Evolutionary conservation across 805 yeast genomes (phyloP).

Genomic region (Naumovozyma dairenensis): DNA sequence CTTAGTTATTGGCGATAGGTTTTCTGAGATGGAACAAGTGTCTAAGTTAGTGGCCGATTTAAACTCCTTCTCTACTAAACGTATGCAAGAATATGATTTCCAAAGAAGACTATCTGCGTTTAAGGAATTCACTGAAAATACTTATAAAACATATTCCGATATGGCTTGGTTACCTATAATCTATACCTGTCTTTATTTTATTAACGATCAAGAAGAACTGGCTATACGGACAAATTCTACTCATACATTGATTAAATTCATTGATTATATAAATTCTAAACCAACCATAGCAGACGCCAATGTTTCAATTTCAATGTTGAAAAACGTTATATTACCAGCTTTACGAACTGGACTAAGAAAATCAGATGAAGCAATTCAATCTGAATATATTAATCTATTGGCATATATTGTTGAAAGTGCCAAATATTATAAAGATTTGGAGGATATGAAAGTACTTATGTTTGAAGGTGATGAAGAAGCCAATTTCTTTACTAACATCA

Average conservation of each 20-base stretch:
- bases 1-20: slow-evolving; percentile 44
- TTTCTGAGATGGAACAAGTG: slow-evolving; percentile 35
- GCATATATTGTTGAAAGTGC: slow-evolving; percentile 49
- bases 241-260: slow-evolving; percentile 48
- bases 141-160: slow-evolving; percentile 36
- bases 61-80: slow-evolving; percentile 54
- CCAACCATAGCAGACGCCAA: slow-evolving; percentile 21
- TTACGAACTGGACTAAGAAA: slow-evolving; percentile 58
- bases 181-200: slow-evolving; percentile 55
- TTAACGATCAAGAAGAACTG: slow-evolving; percentile 70
- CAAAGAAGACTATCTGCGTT: slow-evolving; percentile 64
- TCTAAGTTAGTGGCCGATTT: slow-evolving; percentile 50
- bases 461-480: slow-evolving; percentile 71
- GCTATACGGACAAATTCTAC: slow-evolving; percentile 73
- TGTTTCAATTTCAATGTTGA: slow-evolving; percentile 32
- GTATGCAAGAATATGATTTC: slow-evolving; percentile 71
- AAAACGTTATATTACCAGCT: slow-evolving; percentile 50
- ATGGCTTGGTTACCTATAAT: slow-evolving; percentile 75
- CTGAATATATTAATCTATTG: slow-evolving; percentile 60
- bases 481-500: slow-evolving; percentile 65
- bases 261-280: slow-evolving; percentile 43
- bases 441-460: slow-evolving; percentile 56
- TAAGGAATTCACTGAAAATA: slow-evolving; percentile 48
- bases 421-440: slow-evolving; percentile 39
- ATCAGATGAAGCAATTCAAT: slow-evolving; percentile 49